Base-by-base conservation (phyloP, 257 asterid species). In the Agastache rugosa region DNA sequence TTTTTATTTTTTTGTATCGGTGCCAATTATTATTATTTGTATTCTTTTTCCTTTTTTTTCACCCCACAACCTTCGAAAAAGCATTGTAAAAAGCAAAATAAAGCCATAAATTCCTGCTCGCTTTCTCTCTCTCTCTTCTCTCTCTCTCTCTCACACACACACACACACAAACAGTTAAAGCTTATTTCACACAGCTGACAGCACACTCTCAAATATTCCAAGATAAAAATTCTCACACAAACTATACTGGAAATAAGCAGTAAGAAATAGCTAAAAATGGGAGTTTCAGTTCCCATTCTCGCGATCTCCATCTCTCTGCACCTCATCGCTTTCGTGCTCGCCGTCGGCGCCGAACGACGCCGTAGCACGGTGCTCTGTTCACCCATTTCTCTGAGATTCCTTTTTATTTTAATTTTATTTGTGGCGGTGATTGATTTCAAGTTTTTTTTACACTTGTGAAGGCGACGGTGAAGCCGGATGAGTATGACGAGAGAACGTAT, bases 331-430 rank as follows among this genome's bases (percentile, higher is more conserved):
- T 95, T 95, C 59, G 97, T 95, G 37, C 79, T 95, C 48, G 98
- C 99, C 48, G 87, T 95, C 79, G 99, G 98, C 17, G 99, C 97
- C 29, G 98, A 95, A 72, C 87, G 96, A 39, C 99, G 99, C 73
- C 99, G 99, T 66, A 89, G 96, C 96, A 84, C 92, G 88, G 99
- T 94, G 83, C 67, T 19, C 66, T 58, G 61, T 54, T 60, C 5
- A 20, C 56, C 59, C 69, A 39, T 25, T 39, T 55, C 42, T 45
- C 42, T 16, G 69, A 15, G 29, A 12, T 41, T 34, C 1, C 19
- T 3, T 68, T 41, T 4, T 15, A 54, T 7, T 54, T 54, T 22
- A 10, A 20, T 20, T 14, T 54, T 34, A 11, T 4, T 37, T 64
- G 25, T 63, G 50, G 41, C 23, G 67, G 8, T 55, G 55, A 12